Conservation (phyloP, 805 yeast species). For the Ogataea nakhonphanomensis region DNA sequence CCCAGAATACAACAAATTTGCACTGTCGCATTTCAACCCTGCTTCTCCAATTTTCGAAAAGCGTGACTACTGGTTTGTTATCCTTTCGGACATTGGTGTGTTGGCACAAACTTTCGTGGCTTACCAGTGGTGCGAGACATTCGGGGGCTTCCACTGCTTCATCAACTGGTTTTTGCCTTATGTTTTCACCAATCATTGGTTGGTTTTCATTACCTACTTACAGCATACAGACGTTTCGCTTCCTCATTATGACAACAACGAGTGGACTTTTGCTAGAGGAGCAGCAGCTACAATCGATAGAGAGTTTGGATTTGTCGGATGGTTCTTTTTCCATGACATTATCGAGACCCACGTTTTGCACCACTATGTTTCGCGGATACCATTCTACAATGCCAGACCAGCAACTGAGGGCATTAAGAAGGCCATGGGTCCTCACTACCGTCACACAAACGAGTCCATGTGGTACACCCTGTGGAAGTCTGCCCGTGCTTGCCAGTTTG, state of each 20-base stretch:
- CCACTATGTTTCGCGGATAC: constrained; percentile 80
- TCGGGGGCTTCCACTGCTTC: constrained; percentile 60
- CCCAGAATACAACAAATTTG: constrained; percentile 43
- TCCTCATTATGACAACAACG: constrained; percentile 73
- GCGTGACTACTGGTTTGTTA: constrained; percentile 67
- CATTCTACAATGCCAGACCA: constrained; percentile 82
- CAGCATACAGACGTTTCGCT: constrained; percentile 79
- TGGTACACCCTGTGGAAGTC: constrained; percentile 61
- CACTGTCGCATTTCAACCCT: constrained; percentile 69
- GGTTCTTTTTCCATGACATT: constrained; percentile 79
- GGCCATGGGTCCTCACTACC: constrained; percentile 83
- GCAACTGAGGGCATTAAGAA: constrained; percentile 75
- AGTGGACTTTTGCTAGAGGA: constrained; percentile 87
- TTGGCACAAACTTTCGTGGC: constrained; percentile 47
- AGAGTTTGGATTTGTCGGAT: constrained; percentile 76
- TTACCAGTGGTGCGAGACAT: constrained; percentile 56
- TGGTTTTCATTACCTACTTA: constrained; percentile 78
- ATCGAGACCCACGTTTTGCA: constrained; percentile 89
- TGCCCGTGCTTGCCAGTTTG: constrained; percentile 66
- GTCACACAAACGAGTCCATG: constrained; percentile 66
- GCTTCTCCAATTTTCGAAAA: constrained; percentile 69
- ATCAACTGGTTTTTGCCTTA: constrained; percentile 77
- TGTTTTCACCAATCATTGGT: constrained; percentile 83
- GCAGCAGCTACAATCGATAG: constrained; percentile 89
- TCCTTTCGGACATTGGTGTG: constrained; percentile 73